A percentile compares a stretch with the other conserved stretches of the same genome.
These are phyloP conservation scores for Hevea brasiliensis DNA, from an alignment of 345 rosid species.

Conservation along the genomic window DNA sequence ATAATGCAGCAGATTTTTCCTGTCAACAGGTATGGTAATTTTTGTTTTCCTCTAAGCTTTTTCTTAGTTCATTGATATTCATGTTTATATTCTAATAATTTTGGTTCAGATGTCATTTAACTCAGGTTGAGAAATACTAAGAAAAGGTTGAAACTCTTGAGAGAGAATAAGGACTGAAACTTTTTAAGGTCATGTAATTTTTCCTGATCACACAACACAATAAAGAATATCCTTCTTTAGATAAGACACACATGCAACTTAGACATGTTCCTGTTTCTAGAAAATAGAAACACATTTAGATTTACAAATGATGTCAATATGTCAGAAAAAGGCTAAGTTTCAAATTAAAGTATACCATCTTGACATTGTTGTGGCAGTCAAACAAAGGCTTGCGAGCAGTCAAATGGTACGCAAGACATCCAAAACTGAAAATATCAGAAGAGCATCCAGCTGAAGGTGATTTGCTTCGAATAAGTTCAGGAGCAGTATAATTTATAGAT, in stretches of 20 bases:
- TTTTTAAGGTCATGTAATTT: not conserved
- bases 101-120: not conserved
- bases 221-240: not conserved
- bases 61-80: not conserved
- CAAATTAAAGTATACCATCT: conserved; percentile 60
- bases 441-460: conserved; percentile 64
- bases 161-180: not conserved
- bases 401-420: conserved; percentile 90
- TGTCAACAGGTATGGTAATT: not conserved
- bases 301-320: not conserved
- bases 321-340: not conserved
- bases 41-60: not conserved
- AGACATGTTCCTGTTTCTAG: not conserved
- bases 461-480: conserved; percentile 81
- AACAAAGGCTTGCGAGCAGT: conserved; percentile 85
- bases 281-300: not conserved
- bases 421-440: conserved; percentile 94
- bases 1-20: not conserved
- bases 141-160: not conserved
- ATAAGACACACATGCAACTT: too few species aligned
- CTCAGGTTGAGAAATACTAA: not conserved
- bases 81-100: too few species aligned
- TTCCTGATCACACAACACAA: not conserved
- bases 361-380: conserved; percentile 94
- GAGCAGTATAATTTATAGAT: conserved; percentile 86